These are phyloP conservation scores for Marchantia polymorpha DNA, from an alignment of 225 moss, liverwort and hornwort genomes.

Conservation along the genomic window DNA sequence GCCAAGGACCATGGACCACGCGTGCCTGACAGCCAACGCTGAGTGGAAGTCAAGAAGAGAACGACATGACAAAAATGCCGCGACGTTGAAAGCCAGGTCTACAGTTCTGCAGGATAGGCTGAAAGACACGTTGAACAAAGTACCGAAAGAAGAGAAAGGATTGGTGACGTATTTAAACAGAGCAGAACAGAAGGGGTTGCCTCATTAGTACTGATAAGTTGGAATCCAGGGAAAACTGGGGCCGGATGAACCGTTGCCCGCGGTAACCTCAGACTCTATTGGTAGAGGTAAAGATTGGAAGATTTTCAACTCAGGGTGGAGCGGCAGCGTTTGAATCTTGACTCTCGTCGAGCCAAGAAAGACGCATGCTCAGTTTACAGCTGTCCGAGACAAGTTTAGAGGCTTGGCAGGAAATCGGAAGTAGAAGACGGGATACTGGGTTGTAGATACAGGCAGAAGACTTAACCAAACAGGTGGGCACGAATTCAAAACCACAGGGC, in stretches of 20 bases:
- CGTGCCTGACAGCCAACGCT: neutral
- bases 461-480: neutral
- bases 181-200: neutral
- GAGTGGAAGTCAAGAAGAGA: neutral
- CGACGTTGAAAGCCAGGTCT: neutral
- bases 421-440: neutral
- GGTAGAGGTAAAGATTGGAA: neutral
- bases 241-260: slow-evolving; percentile 11
- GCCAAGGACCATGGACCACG: neutral
- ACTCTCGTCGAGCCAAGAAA: neutral
- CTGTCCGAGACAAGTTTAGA: too few relatives aligned
- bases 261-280: neutral
- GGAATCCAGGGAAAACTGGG: neutral
- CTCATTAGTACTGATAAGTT: neutral
- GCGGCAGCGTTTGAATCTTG: neutral
- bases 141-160: neutral
- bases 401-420: neutral
- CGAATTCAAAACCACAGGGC: neutral
- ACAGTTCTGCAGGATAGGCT: neutral
- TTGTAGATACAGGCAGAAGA: neutral
- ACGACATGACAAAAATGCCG: neutral
- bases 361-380: too few relatives aligned
- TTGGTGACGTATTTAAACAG: neutral
- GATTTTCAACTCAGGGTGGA: neutral
- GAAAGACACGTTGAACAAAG: neutral